Evolutionary conservation across 441 rosid genomes (phyloP), one percentile per base, ranked within the genome.

Genomic region (Arabidopsis lyrata): DNA sequence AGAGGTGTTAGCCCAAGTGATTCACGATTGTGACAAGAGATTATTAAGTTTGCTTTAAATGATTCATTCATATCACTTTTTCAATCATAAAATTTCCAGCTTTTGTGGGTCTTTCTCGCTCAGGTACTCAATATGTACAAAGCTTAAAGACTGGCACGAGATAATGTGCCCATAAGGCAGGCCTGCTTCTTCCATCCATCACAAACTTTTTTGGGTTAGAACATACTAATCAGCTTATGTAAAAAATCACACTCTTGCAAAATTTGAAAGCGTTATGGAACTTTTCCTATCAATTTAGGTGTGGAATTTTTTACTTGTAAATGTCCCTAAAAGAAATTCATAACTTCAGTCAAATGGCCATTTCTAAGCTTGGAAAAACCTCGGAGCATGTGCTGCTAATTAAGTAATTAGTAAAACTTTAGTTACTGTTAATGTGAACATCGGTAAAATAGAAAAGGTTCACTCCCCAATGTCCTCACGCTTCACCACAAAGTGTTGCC

Each of bases 11-110:
- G 10, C 77, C 5, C 32, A 44, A 42, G 53, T 74, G 60, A 74
- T 29, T 63, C 80, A 70, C 47, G 71, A 70, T 56, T 56, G 67
- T 63, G 76, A 70, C 80, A 5, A 64, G 72, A 63, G 80, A 76
- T 63, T 76, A 70, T 76, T 70, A 64, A 64, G 67, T 70, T 70
- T 76, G 67, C 80, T 76, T 76, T 76, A 63, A 76, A 76, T 76
- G 76, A 70, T 76, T 56, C 62, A 4, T 76, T 63, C 61, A 5
- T 48, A 56, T 56, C 66, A 48, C 71, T 32, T 63, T 76, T 53
- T 3, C 1, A 32, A 16, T 54, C 8, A 54, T 16, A 16, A 70
- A 22, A 14, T 45, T 14, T 63, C 32, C 75, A 63, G 72, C 67
- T 70, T 76, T 76, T 63, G 80, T 76, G 66, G 80, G 75, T 76